These are phyloP conservation scores for Fusarium equiseti DNA, from an alignment of 2,329 filamentous ascomycete genomes.

Conservation along the genomic window DNA sequence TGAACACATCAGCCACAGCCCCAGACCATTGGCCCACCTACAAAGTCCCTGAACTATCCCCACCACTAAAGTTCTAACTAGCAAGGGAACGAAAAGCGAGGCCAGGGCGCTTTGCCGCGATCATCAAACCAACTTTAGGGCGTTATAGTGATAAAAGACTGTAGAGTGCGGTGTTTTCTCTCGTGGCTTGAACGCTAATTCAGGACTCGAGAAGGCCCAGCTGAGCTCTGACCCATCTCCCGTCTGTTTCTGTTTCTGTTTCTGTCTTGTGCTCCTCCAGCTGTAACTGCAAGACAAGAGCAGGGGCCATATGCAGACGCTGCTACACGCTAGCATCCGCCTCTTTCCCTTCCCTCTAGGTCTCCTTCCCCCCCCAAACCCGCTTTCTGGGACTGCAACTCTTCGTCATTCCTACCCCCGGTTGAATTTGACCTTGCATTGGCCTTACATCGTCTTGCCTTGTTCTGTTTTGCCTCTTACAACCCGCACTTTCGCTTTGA, in stretches of 20 bases:
- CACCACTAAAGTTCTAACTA: slow-evolving; percentile 7
- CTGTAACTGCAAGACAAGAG: slow-evolving; percentile 6
- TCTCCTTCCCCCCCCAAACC: slow-evolving; percentile 35
- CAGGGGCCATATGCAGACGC: slow-evolving; percentile 22
- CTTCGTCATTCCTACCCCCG: slow-evolving; percentile 33
- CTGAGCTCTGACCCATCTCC: slow-evolving; percentile 9
- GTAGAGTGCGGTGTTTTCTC: slow-evolving; percentile 1
- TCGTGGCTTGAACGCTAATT: slow-evolving; percentile 35
- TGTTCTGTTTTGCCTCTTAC: slow-evolving; percentile 32
- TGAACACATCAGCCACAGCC: slow-evolving; percentile 24
- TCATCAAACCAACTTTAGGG: slow-evolving; percentile 10
- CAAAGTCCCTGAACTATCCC: slow-evolving; percentile 13
- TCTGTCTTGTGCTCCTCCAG: slow-evolving; percentile 3
- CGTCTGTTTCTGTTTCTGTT: background rate
- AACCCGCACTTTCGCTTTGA: slow-evolving; percentile 24
- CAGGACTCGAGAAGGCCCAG: slow-evolving; percentile 1
- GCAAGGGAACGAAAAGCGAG: background rate
- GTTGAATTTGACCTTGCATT: slow-evolving; percentile 20
- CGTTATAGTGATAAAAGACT: background rate
- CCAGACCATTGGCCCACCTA: slow-evolving; percentile 21
- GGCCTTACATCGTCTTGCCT: slow-evolving; percentile 27
- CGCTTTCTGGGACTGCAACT: slow-evolving; percentile 43
- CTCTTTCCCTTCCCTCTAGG: background rate
- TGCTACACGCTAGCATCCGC: slow-evolving; percentile 34
- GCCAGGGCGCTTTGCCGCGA: slow-evolving; percentile 26